Evolutionary conservation across 2,329 filamentous ascomycete genomes (phyloP), one percentile per base, ranked within the genome.

Genomic region (Aspergillus ibericus): DNA sequence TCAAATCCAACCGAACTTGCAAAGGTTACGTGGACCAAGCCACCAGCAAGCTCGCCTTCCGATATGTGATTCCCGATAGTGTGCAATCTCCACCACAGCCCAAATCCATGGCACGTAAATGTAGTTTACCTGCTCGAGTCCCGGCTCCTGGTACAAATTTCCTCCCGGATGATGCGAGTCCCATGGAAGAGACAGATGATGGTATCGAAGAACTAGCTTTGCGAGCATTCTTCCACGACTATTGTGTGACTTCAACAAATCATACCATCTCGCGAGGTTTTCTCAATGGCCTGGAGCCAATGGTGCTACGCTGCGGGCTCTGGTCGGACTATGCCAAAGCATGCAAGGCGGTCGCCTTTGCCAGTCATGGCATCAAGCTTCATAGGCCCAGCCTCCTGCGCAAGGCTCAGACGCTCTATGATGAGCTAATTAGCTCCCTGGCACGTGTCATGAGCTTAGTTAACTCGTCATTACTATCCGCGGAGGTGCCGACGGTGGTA

Each of bases 271-370:
- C 56, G 4, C 46, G 36, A 2, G 56, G 56, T 0, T 55, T 55
- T 20, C 38, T 59, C 8, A 25, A 53, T 8, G 38, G 47, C 7
- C 36, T 59, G 3, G 56, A 55, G 12, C 3, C 13, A 1, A 38
- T 55, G 29, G 47, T 59, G 5, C 35, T 13, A 5, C 50, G 12
- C 1, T n/a, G 5, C 6, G 58, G 58, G 4, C 13, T 46, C 3
- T 36, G 22, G 4, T 60, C 58, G 4, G 42, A 22, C 15, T 34
- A 51, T n/a, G 49, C 46, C 3, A 53, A 47, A 18, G 58, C 54
- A 15, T 60, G 58, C 36, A 38, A 40, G 50, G 50, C 53, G 10
- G 55, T 60, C n/a, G 53, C 35, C 0, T 60, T 40, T 50, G 54
- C 42, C 15, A 51, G 51, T n/a, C 46, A 60, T 42, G 50, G 42